phyloP scores from a whole-genome alignment of 2,329 filamentous ascomycete genomes.

The Rhexocercosporidium sp. region DNA sequence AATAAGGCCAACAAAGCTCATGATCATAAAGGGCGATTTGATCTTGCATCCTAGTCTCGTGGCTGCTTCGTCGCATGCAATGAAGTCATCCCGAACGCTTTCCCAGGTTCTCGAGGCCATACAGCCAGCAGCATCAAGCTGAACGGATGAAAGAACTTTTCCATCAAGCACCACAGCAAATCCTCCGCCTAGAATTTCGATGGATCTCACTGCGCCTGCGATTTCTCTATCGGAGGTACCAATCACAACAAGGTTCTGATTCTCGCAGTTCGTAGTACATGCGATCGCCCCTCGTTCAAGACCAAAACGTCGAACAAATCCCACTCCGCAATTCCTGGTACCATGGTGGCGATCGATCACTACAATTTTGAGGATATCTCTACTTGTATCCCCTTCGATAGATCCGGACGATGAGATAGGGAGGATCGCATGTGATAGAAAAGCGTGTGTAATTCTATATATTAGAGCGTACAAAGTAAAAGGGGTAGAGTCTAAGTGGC shows the following conservation, averaged over 20 bases:
- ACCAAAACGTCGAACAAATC: slow-evolving; percentile 31
- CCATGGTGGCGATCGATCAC: slow-evolving; percentile 35
- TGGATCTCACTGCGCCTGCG: slow-evolving; percentile 27
- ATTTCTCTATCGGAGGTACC: slow-evolving; percentile 34
- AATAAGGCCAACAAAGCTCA: slow-evolving; percentile 35
- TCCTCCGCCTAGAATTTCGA: slow-evolving; percentile 26
- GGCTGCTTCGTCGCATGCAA: slow-evolving; percentile 27
- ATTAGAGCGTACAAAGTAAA: too few relatives aligned
- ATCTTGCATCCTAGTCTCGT: slow-evolving; percentile 28
- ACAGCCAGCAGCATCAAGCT: slow-evolving; percentile 34
- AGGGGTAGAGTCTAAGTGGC: too few relatives aligned
- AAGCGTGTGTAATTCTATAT: too few relatives aligned
- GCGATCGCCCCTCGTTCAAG: slow-evolving; percentile 33
- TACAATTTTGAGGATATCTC: slow-evolving; percentile 39
- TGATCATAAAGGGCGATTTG: slow-evolving; percentile 36
- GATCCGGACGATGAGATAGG: slow-evolving; percentile 38
- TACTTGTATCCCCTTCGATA: slow-evolving; percentile 35
- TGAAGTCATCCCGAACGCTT: slow-evolving; percentile 28
- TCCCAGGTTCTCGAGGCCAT: slow-evolving; percentile 13
- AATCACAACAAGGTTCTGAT: slow-evolving; percentile 36
- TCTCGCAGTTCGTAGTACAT: slow-evolving; percentile 37
- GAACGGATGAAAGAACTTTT: slow-evolving; percentile 25
- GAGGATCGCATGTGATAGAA: too few relatives aligned
- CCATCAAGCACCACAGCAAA: slow-evolving; percentile 29
- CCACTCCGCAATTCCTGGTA: slow-evolving; percentile 31